Evolutionary conservation across 345 rosid genomes (phyloP).

Genomic region (Trapa bicornis): DNA sequence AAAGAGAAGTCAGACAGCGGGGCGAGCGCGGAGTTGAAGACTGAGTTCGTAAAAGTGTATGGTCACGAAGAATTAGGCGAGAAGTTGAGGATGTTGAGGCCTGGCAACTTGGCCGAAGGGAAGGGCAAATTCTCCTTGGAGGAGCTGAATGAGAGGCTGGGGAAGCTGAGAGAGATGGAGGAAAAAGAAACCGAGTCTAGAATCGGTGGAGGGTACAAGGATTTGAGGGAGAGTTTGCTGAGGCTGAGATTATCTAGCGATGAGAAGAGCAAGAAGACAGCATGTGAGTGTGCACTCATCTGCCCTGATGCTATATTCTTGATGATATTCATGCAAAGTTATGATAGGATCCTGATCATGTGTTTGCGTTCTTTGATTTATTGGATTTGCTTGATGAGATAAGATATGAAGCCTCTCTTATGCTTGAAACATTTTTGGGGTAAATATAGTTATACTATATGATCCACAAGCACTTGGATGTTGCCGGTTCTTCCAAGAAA

Average conservation of each 20-base stretch:
- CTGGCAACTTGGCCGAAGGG: conserved; percentile 11
- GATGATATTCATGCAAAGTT: not conserved
- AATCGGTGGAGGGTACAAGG: not conserved
- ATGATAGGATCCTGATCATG: not conserved
- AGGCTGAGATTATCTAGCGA: not conserved
- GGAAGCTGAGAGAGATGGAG: conserved; percentile 49
- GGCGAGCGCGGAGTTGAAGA: not conserved
- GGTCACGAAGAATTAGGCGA: conserved; percentile 7
- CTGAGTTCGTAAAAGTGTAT: conserved; percentile 6
- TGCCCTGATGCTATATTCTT: not conserved
- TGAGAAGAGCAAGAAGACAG: conserved; percentile 11
- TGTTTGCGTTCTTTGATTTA: not conserved
- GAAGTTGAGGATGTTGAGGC: conserved; percentile 15
- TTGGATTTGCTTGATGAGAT: not conserved
- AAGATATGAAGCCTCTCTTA: not conserved
- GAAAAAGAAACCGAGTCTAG: conserved; percentile 20
- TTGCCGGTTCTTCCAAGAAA: not conserved
- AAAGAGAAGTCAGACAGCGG: not conserved
- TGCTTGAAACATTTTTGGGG: no score
- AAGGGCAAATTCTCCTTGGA: conserved; percentile 49
- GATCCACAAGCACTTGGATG: not conserved
- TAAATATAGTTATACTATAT: not conserved
- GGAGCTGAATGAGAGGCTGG: conserved; percentile 67
- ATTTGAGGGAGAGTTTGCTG: conserved; percentile 22
- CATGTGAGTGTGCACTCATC: conserved; percentile 23